Evolutionary conservation across 306 rosid genomes (phyloP), one percentile per base, ranked within the genome.

Genomic region (Malus sieversii): DNA sequence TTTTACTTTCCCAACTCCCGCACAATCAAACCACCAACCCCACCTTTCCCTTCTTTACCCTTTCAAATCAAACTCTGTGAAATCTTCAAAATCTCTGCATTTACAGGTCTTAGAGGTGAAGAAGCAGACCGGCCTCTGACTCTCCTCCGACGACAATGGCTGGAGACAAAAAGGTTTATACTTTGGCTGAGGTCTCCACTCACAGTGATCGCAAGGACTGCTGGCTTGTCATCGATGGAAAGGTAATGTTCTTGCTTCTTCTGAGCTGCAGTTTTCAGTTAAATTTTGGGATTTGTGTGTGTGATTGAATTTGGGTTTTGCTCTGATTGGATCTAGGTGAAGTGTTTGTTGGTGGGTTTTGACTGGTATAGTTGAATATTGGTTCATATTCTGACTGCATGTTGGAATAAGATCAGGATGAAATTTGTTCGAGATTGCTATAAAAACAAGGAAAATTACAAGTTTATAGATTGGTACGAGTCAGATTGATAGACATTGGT

Each of bases 161-260:
- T 40, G 90, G 80, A n/a, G 88, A 71, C 14, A 52, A 78, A 69
- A 83, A 87, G 83, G 72, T 88, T 5, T 92, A 53, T 83, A 80
- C 88, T 82, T 82, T 92, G 75, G 85, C 90, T n/a, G 92, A 90
- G 65, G 92, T 88, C 72, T 74, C 96, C 51, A 44, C 66, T 18
- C 97, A 90, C 82, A 88, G 83, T 75, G 65, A 30, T 76, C 59
- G 82, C 79, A 83, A 85, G 29, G 96, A 90, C 69, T 95, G 99
- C 82, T 95, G 97, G 97, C 84, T 95, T 70, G 81, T 95, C 72
- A 87, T 95, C 59, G 84, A 79, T 23, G 89, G 89, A 83, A 95
- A 89, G 97, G 99, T 92, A 51, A 74, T 77, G 40, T 61, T 14
- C 25, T 18, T 3, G 8, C 55, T 15, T 25, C 46, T 81, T 38